A percentile compares a stretch with the other conserved stretches of the same genome.
phyloP scores from a whole-genome alignment of 1,139 yeast genomes.

The Tardiomyces depauwii region DNA sequence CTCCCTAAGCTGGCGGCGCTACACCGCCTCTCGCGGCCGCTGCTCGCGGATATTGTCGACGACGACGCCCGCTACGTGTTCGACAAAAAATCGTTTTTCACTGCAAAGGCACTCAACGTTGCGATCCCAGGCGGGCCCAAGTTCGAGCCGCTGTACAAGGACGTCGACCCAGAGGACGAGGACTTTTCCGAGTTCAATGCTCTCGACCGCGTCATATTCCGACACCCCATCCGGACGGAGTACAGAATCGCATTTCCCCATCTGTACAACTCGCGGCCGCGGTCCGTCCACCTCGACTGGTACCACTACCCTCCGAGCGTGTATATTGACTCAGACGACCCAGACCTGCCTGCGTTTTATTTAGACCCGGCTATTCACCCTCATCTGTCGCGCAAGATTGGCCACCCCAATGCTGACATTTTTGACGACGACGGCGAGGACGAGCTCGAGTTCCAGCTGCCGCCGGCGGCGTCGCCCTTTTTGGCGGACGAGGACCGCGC shows the following conservation, averaged over 20 bases:
- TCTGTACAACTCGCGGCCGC: slow-evolving; percentile 69
- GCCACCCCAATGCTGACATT: too few relatives aligned
- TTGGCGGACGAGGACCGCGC: slow-evolving; percentile 33
- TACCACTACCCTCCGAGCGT: slow-evolving; percentile 53
- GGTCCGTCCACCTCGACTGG: slow-evolving; percentile 48
- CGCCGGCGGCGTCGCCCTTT: slow-evolving; percentile 37
- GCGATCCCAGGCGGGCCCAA: slow-evolving; percentile 95
- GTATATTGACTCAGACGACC: slow-evolving; percentile 35
- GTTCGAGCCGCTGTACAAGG: slow-evolving; percentile 75
- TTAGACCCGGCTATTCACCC: slow-evolving; percentile 49
- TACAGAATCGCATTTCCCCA: slow-evolving; percentile 80
- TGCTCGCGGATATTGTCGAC: slow-evolving; percentile 47
- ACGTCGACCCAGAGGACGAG: slow-evolving; percentile 49
- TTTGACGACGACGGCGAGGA: slow-evolving; percentile 11
- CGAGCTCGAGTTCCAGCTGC: not conserved
- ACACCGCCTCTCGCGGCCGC: slow-evolving; percentile 55
- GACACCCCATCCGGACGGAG: slow-evolving; percentile 70
- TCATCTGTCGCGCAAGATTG: slow-evolving; percentile 10
- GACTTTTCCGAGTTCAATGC: slow-evolving; percentile 88
- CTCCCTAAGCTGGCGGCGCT: slow-evolving; percentile 54
- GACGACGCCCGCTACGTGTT: slow-evolving; percentile 57
- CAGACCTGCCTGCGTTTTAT: slow-evolving; percentile 44
- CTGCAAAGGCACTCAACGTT: slow-evolving; percentile 81
- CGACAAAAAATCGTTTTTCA: slow-evolving; percentile 66
- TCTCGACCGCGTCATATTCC: slow-evolving; percentile 72